phyloP scores from a whole-genome alignment of 2,329 filamentous ascomycete species.

The Arthroderma sp. region DNA sequence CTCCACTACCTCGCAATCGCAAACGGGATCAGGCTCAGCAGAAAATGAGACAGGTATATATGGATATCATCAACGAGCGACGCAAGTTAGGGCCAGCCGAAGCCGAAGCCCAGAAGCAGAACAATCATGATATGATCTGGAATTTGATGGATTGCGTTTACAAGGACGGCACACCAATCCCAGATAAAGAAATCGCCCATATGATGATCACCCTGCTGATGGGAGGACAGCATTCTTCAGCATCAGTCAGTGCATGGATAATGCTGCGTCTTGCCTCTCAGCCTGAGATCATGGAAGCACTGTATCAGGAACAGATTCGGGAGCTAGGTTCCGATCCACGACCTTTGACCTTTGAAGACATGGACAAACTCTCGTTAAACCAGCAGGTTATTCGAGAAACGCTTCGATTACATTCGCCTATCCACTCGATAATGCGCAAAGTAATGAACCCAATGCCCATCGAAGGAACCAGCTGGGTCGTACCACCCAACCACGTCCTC shows the following conservation, averaged over 20 bases:
- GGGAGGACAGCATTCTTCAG: conserved; percentile 71
- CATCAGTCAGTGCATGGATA: conserved; percentile 66
- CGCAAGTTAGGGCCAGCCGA: conserved; percentile 27
- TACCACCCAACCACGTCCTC: conserved; percentile 65
- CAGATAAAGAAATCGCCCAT: conserved; percentile 65
- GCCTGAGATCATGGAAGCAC: conserved; percentile 55
- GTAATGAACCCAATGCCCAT: conserved; percentile 55
- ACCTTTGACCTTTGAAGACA: conserved; percentile 45
- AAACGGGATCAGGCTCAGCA: conserved; percentile 56
- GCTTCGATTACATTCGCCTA: conserved; percentile 55
- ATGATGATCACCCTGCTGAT: conserved; percentile 81
- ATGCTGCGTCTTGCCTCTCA: conserved; percentile 58
- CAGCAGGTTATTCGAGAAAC: conserved; percentile 58
- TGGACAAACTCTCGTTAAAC: conserved; percentile 49
- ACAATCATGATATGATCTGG: conserved; percentile 58
- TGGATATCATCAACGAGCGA: conserved; percentile 54
- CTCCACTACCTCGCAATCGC: conserved; percentile 62
- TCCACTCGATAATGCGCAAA: conserved; percentile 60
- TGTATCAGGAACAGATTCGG: conserved; percentile 52
- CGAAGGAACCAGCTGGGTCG: conserved; percentile 46
- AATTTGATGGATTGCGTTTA: conserved; percentile 66
- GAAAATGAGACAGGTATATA: conserved; percentile 58
- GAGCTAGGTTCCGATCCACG: conserved; percentile 37
- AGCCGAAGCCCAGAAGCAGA: conserved; percentile 25
- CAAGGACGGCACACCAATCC: conserved; percentile 55